A percentile compares a stretch with the other conserved stretches of the same genome.
These are phyloP conservation scores for Xanthoparmelia taractica DNA, from an alignment of 495 filamentous ascomycete genomes.

Conservation along the genomic window DNA sequence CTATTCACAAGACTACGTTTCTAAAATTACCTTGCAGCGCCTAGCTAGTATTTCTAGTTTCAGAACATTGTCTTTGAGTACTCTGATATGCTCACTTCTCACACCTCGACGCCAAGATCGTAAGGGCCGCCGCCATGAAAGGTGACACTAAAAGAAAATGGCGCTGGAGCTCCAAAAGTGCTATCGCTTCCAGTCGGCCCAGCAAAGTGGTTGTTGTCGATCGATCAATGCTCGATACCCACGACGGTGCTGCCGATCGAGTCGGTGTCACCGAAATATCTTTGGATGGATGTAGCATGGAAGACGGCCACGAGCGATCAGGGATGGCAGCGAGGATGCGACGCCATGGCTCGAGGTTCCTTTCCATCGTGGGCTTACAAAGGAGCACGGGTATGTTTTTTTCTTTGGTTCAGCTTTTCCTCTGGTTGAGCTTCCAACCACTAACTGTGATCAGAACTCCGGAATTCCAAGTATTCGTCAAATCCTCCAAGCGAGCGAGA, in stretches of 20 bases:
- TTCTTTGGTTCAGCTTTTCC: too few relatives aligned
- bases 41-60: not conserved
- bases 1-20: not conserved
- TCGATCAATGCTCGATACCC: not conserved
- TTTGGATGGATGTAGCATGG: slow-evolving; percentile 15
- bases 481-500: slow-evolving; percentile 19
- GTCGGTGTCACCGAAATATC: slow-evolving; percentile 2
- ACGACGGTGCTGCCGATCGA: slow-evolving; percentile 8
- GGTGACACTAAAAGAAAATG: slow-evolving; percentile 23
- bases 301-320: slow-evolving; percentile 8
- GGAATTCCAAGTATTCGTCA: slow-evolving; percentile 3
- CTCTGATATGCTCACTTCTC: not conserved
- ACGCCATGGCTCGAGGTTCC: slow-evolving; percentile 34
- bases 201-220: slow-evolving; percentile 21
- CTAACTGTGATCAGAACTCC: slow-evolving; percentile 10
- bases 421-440: not conserved
- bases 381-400: slow-evolving; percentile 26
- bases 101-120: not conserved
- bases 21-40: not conserved
- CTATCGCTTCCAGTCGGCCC: slow-evolving; percentile 17
- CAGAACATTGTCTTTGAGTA: not conserved
- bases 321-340: slow-evolving; percentile 26
- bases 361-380: slow-evolving; percentile 34
- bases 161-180: slow-evolving; percentile 23
- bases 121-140: slow-evolving; percentile 3